Percentiles rank a stretch among this genome's conserved stretches.
These are phyloP conservation scores for Beauveria rudraprayagi DNA, from an alignment of 2,329 filamentous ascomycete genomes.

Conservation along the genomic window DNA sequence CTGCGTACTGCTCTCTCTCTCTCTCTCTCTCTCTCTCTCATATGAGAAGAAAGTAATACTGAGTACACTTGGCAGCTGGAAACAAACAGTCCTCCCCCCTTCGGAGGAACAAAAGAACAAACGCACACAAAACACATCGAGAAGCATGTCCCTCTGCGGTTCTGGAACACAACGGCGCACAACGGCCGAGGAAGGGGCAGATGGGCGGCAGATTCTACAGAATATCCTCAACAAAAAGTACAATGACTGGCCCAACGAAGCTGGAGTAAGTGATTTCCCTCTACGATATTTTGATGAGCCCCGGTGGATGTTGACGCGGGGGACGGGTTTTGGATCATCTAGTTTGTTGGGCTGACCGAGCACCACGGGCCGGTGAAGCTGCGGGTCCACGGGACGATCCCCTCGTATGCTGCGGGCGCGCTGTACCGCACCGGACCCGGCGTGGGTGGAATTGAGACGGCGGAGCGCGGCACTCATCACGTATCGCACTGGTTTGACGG, in stretches of 20 bases:
- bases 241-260: conserved; percentile 40
- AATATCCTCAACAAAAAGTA: conserved; percentile 21
- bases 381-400: conserved; percentile 52
- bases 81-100: background rate
- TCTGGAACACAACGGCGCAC: conserved; percentile 16
- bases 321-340: background rate
- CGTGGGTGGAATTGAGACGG: conserved; percentile 46
- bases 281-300: background rate
- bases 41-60: background rate
- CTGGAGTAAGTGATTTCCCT: conserved; percentile 28
- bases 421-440: conserved; percentile 66
- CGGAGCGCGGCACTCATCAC: conserved; percentile 43
- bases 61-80: background rate
- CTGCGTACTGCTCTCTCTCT: background rate
- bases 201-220: conserved; percentile 8
- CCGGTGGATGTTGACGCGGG: background rate
- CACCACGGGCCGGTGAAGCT: conserved; percentile 53
- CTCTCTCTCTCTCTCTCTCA: no score
- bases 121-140: background rate
- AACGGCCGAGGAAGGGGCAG: conserved; percentile 2
- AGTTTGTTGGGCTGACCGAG: conserved; percentile 57
- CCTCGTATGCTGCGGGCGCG: conserved; percentile 55
- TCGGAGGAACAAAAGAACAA: background rate
- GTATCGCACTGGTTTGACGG: conserved; percentile 69
- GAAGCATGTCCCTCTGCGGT: conserved; percentile 16